Base-by-base conservation (phyloP, 371 early-diverging fungal species). In the Funneliformis caledonium region DNA sequence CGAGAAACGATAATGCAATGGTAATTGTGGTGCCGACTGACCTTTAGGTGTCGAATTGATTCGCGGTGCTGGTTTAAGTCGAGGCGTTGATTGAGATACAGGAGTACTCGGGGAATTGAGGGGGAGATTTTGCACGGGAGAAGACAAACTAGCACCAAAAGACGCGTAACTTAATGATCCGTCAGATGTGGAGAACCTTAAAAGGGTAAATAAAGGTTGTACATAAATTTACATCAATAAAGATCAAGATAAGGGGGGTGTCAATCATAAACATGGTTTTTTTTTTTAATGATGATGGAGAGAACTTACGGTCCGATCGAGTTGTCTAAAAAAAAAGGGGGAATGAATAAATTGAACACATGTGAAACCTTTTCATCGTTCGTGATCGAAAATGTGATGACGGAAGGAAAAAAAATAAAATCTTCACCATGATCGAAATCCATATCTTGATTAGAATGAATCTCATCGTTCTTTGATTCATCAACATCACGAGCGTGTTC, bases 241-340 rank as follows among this genome's bases (percentile, higher is more conserved):
- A 4, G 22, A 26, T n/a, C 1, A n/a, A 62, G 9, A 22, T 19
- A 62, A 62, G 22, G 11, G 9, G 14, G 0, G 8, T 64, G 10
- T 12, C 14, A 64, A 64, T 31, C 2, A 64, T 64, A 26, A 12
- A 0, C n/a, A 11, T 22, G 10, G 8, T 26, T 26, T 31, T 19
- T 26, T n/a, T 4, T 68, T 14, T 6, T 68, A 37, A 68, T 33
- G 9, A 65, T 31, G 14, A 37, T 37, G 37, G 37, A 37, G 37
- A 37, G 37, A 43, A 69, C 69, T 69, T 69, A 69, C 69, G 45
- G 1, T 69, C 45, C 69, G 2, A 69, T 42, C 12, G 69, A 69
- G 43, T 69, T 33, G 45, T 69, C 69, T 69, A 69, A 69, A 33
- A 69, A 7, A 2, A n/a, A 68, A 68, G 42, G 16, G 10, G 19